phyloP scores from a whole-genome alignment of 306 rosid genomes.

The Canavalia gladiata region DNA sequence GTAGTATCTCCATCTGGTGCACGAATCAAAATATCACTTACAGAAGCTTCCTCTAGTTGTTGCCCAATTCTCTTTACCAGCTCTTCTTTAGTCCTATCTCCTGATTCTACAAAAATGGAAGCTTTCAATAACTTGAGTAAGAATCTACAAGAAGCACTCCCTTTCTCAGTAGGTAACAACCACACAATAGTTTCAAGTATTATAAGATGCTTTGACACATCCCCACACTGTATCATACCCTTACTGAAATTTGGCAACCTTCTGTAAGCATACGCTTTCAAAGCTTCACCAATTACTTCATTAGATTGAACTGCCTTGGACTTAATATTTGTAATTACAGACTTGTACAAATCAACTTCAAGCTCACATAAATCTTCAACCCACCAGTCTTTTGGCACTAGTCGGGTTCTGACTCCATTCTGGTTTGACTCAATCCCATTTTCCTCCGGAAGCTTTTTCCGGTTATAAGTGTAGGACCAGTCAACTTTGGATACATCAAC shows the following conservation, averaged over 20 bases:
- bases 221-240: conserved; percentile 74
- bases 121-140: conserved; percentile 83
- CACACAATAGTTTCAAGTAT: conserved; percentile 71
- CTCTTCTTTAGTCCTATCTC: conserved; percentile 65
- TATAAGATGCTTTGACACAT: conserved; percentile 60
- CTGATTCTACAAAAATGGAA: conserved; percentile 66
- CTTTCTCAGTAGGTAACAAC: conserved; percentile 87
- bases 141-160: conserved; percentile 83
- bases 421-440: conserved; percentile 68
- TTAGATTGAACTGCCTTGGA: conserved; percentile 58
- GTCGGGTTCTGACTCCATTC: conserved; percentile 68
- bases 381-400: conserved; percentile 98
- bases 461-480: conserved; percentile 93
- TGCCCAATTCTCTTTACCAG: conserved; percentile 81
- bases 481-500: conserved; percentile 84
- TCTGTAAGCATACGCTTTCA: conserved; percentile 88
- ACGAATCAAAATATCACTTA: conserved; percentile 75
- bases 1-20: conserved; percentile 68
- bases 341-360: conserved; percentile 79
- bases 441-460: conserved; percentile 87
- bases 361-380: conserved; percentile 96
- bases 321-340: conserved; percentile 69
- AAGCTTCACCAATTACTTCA: conserved; percentile 92
- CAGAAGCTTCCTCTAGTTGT: conserved; percentile 94
- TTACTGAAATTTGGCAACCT: conserved; percentile 85